These are phyloP conservation scores for Neoboletus brunneissimus DNA, from an alignment of 768 basidiomycete genomes.

Conservation along the genomic window DNA sequence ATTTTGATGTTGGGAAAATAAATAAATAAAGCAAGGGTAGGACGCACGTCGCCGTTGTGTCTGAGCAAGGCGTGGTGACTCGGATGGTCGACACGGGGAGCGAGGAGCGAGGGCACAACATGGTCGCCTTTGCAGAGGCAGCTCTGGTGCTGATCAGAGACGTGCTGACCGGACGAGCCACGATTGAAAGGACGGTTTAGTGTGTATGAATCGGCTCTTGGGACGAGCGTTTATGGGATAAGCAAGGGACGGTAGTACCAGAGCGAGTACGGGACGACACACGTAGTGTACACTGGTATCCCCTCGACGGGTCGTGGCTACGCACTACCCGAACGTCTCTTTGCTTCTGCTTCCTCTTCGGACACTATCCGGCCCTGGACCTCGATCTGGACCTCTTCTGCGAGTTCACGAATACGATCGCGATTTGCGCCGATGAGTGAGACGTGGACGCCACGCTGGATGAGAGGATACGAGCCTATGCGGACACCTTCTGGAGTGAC, in stretches of 20 bases:
- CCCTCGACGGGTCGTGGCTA: background rate
- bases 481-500: conserved; percentile 74
- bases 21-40: background rate
- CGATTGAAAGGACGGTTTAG: background rate
- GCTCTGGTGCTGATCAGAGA: background rate
- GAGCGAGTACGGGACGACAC: background rate
- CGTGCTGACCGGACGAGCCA: background rate
- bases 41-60: background rate
- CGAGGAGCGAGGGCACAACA: background rate
- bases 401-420: conserved; percentile 51
- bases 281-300: background rate
- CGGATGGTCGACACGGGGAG: background rate
- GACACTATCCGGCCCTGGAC: conserved; percentile 56
- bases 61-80: background rate
- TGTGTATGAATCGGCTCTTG: background rate
- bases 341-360: conserved; percentile 61
- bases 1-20: background rate
- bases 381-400: conserved; percentile 59
- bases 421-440: conserved; percentile 51
- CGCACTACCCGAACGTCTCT: conserved; percentile 35
- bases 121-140: conserved; percentile 1
- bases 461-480: conserved; percentile 74
- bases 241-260: background rate
- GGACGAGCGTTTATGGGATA: background rate
- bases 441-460: conserved; percentile 61